phyloP scores from a whole-genome alignment of 345 rosid species.

The Aethionema arabicum region DNA sequence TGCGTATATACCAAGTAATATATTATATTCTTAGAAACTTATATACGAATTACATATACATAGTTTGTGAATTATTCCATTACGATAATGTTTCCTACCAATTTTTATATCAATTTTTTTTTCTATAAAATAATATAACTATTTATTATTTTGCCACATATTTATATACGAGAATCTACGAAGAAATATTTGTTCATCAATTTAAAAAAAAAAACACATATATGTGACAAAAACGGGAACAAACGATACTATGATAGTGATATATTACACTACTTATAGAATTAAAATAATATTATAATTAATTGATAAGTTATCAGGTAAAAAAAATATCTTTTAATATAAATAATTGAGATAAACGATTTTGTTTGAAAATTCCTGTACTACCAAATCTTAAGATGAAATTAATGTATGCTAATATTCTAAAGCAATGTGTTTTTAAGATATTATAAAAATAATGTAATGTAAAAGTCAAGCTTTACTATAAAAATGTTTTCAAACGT shows the following conservation, averaged over 20 bases:
- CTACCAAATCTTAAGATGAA: neutral
- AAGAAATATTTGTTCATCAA: neutral
- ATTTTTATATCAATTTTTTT: slow-evolving; percentile 1
- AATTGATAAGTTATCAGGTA: neutral
- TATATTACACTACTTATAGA: no score
- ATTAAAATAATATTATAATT: neutral
- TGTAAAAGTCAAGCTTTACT: neutral
- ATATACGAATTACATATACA: no score
- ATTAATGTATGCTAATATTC: neutral
- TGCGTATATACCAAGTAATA: slow-evolving; percentile 26
- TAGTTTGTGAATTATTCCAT: neutral
- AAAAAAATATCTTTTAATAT: neutral
- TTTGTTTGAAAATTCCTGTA: neutral
- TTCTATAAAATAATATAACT: neutral
- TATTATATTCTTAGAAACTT: no score
- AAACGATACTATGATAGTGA: no score
- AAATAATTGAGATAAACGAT: neutral
- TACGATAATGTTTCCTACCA: slow-evolving; percentile 13
- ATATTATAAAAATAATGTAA: slow-evolving; percentile 26
- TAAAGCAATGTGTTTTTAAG: slow-evolving; percentile 6
- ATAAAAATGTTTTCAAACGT: neutral
- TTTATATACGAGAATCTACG: neutral
- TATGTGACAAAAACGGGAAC: no score
- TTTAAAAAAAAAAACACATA: no score
- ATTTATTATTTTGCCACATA: neutral